Evolutionary conservation across 495 filamentous ascomycete genomes (phyloP), one percentile per base, ranked within the genome.

Genomic region (Penicillium canariense): DNA sequence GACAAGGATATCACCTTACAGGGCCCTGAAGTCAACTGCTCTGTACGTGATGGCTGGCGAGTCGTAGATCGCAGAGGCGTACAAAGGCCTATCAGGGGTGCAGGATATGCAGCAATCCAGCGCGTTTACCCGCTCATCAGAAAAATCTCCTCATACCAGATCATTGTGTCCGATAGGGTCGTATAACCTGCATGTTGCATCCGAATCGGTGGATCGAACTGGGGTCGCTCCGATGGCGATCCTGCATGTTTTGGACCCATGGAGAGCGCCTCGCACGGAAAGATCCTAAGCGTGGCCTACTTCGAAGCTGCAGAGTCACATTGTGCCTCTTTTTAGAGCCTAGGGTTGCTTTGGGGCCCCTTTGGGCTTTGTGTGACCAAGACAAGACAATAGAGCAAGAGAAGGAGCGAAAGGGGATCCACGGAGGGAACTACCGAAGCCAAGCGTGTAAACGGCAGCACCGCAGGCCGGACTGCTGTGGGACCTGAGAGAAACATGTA

Each of bases 401-500:
- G n/a, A n/a, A n/a, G n/a, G n/a, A n/a, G n/a, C n/a, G n/a, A n/a
- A n/a, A n/a, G n/a, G n/a, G n/a, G n/a, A n/a, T n/a, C n/a, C n/a
- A 48, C 14, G 34, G 43, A 25, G 18, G 32, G 26, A 39, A 52
- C 36, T 51, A 58, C 48, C 61, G 56, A 54, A 56, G 44, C 53
- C 53, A 45, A 63, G 57, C 54, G 36, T 61, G 52, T 48, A 49
- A 64, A 56, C 45, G 58, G 59, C 50, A 62, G 48, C 36, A 48
- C 51, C 53, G 48, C 53, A 60, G 40, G 42, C 50, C 54, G 47
- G 44, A 10, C 59, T 62, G 61, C 39, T 51, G 64, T 67, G 56
- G 58, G 54, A 67, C 64, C 45, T 11, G 50, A 38, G 22, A 38
- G 9, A 26, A 36, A 17, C 30, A 39, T 42, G 8, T 8, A 6